Percentiles rank a stretch among this genome's conserved stretches.
Evolutionary conservation across 345 rosid genomes (phyloP).

Genomic region (Eucalyptus pauciflora): DNA sequence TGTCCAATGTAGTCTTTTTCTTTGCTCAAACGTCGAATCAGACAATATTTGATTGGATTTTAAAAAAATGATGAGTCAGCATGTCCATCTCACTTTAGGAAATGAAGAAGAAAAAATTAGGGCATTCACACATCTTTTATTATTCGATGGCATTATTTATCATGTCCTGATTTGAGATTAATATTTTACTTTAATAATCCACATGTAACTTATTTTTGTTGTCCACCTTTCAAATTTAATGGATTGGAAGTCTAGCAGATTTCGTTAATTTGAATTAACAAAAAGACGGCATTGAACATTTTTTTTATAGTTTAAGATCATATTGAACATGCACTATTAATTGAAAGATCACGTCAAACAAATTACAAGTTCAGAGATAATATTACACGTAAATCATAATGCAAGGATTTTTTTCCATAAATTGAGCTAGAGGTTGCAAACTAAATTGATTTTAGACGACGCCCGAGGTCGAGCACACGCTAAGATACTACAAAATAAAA

Average conservation of each 20-base stretch:
- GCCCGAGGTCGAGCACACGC: fast-evolving
- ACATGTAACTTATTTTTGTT: neutral
- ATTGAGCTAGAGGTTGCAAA: neutral
- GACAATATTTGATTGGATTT: neutral
- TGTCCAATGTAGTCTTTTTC: neutral
- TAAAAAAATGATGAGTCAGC: neutral
- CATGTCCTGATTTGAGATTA: neutral
- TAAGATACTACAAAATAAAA: neutral
- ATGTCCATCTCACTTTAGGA: neutral
- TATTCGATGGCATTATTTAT: neutral
- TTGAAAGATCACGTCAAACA: neutral
- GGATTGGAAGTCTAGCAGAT: neutral
- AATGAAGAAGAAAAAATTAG: neutral
- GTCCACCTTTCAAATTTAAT: neutral
- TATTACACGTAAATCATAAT: neutral
- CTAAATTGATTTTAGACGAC: neutral
- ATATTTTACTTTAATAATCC: neutral
- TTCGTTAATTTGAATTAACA: neutral
- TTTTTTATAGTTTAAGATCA: neutral
- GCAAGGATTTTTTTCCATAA: neutral
- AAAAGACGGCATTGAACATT: neutral
- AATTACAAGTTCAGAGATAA: neutral
- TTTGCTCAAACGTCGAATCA: neutral
- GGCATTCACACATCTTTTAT: neutral
- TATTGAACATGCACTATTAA: neutral